Evolutionary conservation across 2,329 filamentous ascomycete genomes (phyloP), one percentile per base, ranked within the genome.

Genomic region (Penicillium paneum): DNA sequence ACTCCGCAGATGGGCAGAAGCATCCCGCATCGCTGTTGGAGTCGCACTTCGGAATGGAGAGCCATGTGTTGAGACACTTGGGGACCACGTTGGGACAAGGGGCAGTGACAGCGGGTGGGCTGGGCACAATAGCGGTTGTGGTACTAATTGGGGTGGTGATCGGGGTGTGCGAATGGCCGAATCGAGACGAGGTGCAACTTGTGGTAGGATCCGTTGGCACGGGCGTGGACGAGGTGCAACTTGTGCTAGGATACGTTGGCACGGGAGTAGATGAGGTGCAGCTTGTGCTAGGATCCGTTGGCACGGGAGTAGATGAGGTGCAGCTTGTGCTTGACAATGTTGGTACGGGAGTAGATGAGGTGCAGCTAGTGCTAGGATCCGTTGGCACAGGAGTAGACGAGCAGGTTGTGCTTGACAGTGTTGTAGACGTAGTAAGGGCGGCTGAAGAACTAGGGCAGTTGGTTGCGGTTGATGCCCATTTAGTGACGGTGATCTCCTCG

Each of bases 1-100:
- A 92, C 56, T 83, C 77, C 52, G 81, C 72, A 66, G 88, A 83
- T 64, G 89, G 87, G 84, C 92, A 97, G 86, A 89, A 96, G 84
- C 92, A 97, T 62, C 76, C 74, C 53, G 81, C 76, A 69, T 96
- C 90, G 38, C 88, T 86, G 85, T 96, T 96, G 78, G 89, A 85
- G 65, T 82, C 80, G 83, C 92, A 97, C 67, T 82, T 77, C 47
- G 87, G 82, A 8, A 73, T 60, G 70, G 84, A 83, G 67, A 95
- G 76, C 89, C 90, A 96, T 65, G 91, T 94, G 83, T 92, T 93
- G 75, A 97, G 77, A 81, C 92, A 97, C 69, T 84, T 84, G 58
- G 92, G 92, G 39, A 96, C 86, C 46, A 93, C 81, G 12, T 79
- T 74, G 52, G 91, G 90, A 75, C 84, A 76, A 29, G 64, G 65